These are phyloP conservation scores for Podospora tetraspora DNA, from an alignment of 495 filamentous ascomycete species.

Conservation along the genomic window DNA sequence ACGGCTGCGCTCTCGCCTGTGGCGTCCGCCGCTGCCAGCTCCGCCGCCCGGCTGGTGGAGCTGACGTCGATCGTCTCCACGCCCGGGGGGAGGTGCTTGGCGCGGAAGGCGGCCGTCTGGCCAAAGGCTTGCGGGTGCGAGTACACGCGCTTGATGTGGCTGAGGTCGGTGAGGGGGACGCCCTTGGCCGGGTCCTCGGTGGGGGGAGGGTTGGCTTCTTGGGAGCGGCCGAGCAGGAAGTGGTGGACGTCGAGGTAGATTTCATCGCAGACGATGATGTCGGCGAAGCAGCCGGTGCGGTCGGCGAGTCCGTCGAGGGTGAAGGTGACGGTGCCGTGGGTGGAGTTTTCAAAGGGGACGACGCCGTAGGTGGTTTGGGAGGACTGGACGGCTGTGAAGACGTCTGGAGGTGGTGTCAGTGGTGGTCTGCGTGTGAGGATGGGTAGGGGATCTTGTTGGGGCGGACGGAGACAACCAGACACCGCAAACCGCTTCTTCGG, in stretches of 20 bases:
- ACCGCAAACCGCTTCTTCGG: background rate
- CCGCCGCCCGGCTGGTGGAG: conserved; percentile 76
- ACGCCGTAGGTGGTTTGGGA: conserved; percentile 62
- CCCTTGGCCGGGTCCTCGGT: background rate
- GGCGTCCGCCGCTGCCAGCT: conserved; percentile 60
- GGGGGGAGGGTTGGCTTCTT: background rate
- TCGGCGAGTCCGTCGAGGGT: conserved; percentile 87
- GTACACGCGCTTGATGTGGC: conserved; percentile 59
- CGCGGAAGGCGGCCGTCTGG: conserved; percentile 77
- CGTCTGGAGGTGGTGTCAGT: conserved; percentile 44
- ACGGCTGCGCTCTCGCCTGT: conserved; percentile 67
- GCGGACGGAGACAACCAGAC: background rate
- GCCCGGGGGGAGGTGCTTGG: conserved; percentile 52
- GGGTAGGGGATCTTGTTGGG: background rate
- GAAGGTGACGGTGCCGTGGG: conserved; percentile 83
- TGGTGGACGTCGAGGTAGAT: conserved; percentile 81
- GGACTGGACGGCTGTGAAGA: conserved; percentile 73
- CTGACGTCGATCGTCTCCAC: conserved; percentile 77
- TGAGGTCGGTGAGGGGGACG: conserved; percentile 35
- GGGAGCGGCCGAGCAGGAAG: conserved; percentile 57
- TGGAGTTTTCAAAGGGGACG: conserved; percentile 93
- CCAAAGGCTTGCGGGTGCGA: conserved; percentile 94
- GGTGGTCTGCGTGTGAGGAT: background rate
- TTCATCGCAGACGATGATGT: conserved; percentile 71
- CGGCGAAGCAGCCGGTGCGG: conserved; percentile 50